Evolutionary conservation across 306 rosid species (phyloP), one percentile per base, ranked within the genome.

Genomic region (Hippophae tibetana): DNA sequence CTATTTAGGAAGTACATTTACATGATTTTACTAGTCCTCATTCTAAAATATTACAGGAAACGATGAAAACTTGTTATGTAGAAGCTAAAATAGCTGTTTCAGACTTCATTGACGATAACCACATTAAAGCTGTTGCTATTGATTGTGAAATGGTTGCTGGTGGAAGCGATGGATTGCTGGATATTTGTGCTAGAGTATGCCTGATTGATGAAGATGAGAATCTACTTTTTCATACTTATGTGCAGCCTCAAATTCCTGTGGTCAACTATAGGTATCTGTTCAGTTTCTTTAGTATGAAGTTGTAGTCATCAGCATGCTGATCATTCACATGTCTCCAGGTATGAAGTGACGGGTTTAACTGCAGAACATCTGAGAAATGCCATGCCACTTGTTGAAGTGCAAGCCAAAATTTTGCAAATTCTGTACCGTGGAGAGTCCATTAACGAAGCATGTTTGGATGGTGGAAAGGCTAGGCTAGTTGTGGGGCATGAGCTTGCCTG

Each of bases 71-170:
- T 57, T 69, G 80, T 55, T 23, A 27, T 63, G 56, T 47, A 51
- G 64, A 62, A 55, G 47, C 79, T 67, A 54, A 61, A 31, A 14
- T 57, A 64, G 73, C 65, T 67, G 7, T 44, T 57, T 73, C 57
- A 41, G 71, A 61, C 67, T 64, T 65, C 9, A 64, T 41, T 50
- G 62, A 53, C 53, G 79, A 72, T 66, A 69, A 58, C 49, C 66
- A 54, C 47, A 47, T 51, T 18, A 67, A 72, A 72, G 92, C 92
- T 57, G 60, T 86, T 72, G 84, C 89, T 12, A 58, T 86, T 27
- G 93, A 89, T 68, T 89, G 95, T 73, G 95, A 86, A 78, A 89
- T 89, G 93, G 89, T 82, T 72, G 86, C 86, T 27, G 95, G 97
- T 59, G 95, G 95, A 80, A 76, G 78, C 74, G 97, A 89, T 78